Base-by-base conservation (phyloP, 2,329 filamentous ascomycete species). In the Ceratocystis cubensis region DNA sequence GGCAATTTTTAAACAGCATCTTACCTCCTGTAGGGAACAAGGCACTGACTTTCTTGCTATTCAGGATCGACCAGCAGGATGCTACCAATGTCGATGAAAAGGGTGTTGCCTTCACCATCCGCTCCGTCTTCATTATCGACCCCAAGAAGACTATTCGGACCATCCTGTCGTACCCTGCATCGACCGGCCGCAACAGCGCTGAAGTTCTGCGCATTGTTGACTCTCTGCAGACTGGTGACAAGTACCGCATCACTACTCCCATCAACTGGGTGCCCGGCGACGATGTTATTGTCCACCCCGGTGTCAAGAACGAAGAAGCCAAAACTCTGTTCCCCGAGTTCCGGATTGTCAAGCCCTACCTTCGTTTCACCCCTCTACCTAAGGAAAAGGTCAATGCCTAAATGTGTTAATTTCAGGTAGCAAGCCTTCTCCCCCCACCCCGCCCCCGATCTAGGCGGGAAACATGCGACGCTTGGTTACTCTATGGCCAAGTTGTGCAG, bases 71-170 rank as follows among this genome's bases (percentile, higher is more conserved):
- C 79, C 83, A 88, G 78, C 87, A 91, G 76, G 88, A 91, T 76
- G 83, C 86, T 72, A 88, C 86, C 79, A 91, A 91, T 78, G 86
- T 91, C 67, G 88, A 91, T 76, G 77, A 82, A 73, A 90, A 90
- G 83, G 88, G 88, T 72, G 88, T 93, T 72, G 91, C 91, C 66
- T 93, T 96, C 79, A 96, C 92, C 72, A 96, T 96, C 79, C 90
- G 92, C 73, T 91, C 88, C 72, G 92, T 96, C 75, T 96, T 95
- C 82, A 82, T 96, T 79, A 94, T 96, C 76, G 91, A 96, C 80
- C 91, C 91, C 70, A 85, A 84, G 77, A 96, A 96, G 86, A 93
- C 88, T 77, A 94, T 96, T 78, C 88, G 92, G 72, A 85, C 92
- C 75, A 95, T 91, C 76, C 88, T 96, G 80, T 87, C 89, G 74